phyloP scores from a whole-genome alignment of 306 rosid genomes.

The Inga oerstediana region DNA sequence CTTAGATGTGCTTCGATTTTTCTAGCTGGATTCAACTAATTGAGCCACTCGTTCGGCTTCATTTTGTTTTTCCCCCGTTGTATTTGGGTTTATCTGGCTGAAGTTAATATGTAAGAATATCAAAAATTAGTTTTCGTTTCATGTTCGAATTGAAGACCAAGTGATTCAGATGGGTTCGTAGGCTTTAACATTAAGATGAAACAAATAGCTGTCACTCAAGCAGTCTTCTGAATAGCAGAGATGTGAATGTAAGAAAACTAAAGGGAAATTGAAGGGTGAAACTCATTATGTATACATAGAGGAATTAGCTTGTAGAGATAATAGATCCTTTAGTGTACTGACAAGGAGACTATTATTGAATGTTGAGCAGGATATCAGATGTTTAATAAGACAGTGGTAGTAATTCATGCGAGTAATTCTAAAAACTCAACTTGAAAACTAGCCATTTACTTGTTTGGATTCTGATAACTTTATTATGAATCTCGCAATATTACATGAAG shows the following conservation, averaged over 20 bases:
- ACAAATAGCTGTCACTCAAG: background rate
- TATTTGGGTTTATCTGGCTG: no score
- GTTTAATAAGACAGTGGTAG: background rate
- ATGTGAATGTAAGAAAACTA: background rate
- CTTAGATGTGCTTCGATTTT: background rate
- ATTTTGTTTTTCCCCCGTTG: background rate
- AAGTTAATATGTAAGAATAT: no score
- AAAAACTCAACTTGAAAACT: background rate
- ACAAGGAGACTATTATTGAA: background rate
- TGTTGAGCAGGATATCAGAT: background rate
- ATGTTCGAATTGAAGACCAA: background rate
- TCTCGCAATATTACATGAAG: background rate
- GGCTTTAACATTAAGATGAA: background rate
- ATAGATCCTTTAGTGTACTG: background rate
- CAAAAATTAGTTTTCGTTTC: no score
- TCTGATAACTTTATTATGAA: background rate
- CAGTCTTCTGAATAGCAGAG: background rate
- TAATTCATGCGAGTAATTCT: background rate
- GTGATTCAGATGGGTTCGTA: background rate
- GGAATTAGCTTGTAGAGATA: background rate
- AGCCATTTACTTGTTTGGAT: background rate
- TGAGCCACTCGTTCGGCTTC: background rate
- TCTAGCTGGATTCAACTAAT: constrained; percentile 1
- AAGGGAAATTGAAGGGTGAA: background rate
- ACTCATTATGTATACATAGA: background rate